Conservation (phyloP, 2,329 filamentous ascomycete species). For the Aspergillus brunneoviolaceus region DNA sequence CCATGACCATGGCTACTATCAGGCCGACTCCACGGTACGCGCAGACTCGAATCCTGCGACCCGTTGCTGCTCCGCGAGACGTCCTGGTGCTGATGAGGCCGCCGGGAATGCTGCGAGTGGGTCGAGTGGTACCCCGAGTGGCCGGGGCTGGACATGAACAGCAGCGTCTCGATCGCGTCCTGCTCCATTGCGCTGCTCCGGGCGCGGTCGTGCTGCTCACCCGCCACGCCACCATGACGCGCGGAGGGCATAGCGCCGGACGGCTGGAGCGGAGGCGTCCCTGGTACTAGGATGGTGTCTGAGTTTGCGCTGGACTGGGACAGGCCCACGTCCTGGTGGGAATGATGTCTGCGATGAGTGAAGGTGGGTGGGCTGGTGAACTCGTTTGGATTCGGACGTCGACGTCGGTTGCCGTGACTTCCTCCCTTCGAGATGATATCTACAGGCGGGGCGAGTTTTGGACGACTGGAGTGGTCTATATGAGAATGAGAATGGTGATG, state of each 20-base stretch:
- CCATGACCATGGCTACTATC: slow-evolving; percentile 9
- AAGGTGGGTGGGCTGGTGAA: slow-evolving; percentile 19
- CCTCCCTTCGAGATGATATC: slow-evolving; percentile 41
- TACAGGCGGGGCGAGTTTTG: slow-evolving; percentile 45
- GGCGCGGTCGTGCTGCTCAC: slow-evolving; percentile 33
- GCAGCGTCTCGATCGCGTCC: slow-evolving; percentile 51
- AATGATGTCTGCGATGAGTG: slow-evolving; percentile 33
- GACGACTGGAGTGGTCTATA: slow-evolving; percentile 20
- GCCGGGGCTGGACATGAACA: slow-evolving; percentile 53
- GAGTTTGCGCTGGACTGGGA: slow-evolving; percentile 22
- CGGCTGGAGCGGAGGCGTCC: slow-evolving; percentile 33
- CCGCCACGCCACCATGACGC: slow-evolving; percentile 20
- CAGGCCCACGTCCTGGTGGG: slow-evolving; percentile 30
- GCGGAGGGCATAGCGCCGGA: slow-evolving; percentile 18
- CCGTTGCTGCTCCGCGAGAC: slow-evolving; percentile 27
- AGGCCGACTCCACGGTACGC: slow-evolving; percentile 14
- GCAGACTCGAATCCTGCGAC: slow-evolving; percentile 19
- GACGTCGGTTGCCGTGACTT: slow-evolving; percentile 26
- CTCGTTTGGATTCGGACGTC: slow-evolving; percentile 41
- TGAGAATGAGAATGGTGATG: slow-evolving; percentile 19
- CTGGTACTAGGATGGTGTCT: slow-evolving; percentile 26
- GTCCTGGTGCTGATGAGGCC: slow-evolving; percentile 10
- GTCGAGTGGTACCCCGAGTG: slow-evolving; percentile 46
- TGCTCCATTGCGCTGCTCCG: slow-evolving; percentile 50
- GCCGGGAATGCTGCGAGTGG: slow-evolving; percentile 35